A percentile compares a stretch with the other conserved stretches of the same genome.
phyloP scores from a whole-genome alignment of 768 basidiomycete species.

The Mycena venus region DNA sequence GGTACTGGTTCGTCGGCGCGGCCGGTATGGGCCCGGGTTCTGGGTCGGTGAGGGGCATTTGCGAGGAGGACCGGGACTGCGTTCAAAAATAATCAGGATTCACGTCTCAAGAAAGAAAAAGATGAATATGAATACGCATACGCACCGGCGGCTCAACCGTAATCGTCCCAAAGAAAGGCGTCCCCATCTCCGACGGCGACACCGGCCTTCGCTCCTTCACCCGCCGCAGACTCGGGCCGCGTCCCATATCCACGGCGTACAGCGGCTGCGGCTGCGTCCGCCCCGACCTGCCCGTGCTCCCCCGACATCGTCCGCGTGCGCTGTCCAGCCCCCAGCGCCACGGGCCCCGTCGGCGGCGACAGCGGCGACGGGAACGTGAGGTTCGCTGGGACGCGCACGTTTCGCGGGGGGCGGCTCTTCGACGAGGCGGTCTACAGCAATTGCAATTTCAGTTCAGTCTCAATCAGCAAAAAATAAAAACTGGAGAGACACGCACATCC shows the following conservation, averaged over 20 bases:
- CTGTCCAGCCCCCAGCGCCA: not conserved
- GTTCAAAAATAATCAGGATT: too few relatives aligned
- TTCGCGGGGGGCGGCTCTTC: conserved; percentile 28
- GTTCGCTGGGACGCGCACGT: conserved; percentile 26
- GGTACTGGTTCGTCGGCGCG: conserved; percentile 21
- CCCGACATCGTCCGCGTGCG: conserved; percentile 28
- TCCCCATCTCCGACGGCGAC: conserved; percentile 29
- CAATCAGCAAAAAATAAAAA: not conserved
- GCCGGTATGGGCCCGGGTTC: too few relatives aligned
- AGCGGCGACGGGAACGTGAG: conserved; percentile 32
- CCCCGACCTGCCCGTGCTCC: conserved; percentile 23
- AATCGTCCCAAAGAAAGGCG: conserved; percentile 20
- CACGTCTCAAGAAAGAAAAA: too few relatives aligned
- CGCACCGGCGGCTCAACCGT: conserved; percentile 28
- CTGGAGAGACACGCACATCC: not conserved
- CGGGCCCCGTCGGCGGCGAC: conserved; percentile 13
- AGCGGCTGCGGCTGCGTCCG: conserved; percentile 8
- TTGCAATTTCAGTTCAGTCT: not conserved
- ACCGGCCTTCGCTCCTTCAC: conserved; percentile 23
- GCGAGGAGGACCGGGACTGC: conserved; percentile 21
- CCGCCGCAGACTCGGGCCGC: conserved; percentile 25
- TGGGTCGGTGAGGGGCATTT: conserved; percentile 9
- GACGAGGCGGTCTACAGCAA: not conserved
- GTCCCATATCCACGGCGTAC: conserved; percentile 21
- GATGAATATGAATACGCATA: not conserved